Percentiles rank a stretch among this genome's conserved stretches.
Conservation (phyloP, 1,284 basidiomycete genomes). For the Ceratobasidium sp. region DNA sequence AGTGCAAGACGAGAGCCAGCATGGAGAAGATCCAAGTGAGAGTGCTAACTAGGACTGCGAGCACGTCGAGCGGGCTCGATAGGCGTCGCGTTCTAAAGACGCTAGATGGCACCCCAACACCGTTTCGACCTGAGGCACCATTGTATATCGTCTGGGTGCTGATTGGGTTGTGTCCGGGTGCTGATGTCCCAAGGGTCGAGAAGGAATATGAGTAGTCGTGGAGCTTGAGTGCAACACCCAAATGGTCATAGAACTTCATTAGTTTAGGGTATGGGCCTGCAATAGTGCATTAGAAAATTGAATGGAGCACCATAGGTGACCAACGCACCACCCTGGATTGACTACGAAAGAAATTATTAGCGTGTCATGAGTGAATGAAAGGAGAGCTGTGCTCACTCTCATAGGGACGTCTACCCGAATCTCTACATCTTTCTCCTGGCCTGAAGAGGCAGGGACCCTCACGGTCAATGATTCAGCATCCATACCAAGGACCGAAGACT, state of each 20-base stretch:
- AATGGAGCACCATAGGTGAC: background rate
- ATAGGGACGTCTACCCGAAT: slow-evolving; percentile 77
- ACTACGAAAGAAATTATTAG: slow-evolving; percentile 5
- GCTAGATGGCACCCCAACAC: slow-evolving; percentile 63
- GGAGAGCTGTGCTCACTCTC: slow-evolving; percentile 55
- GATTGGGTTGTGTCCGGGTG: slow-evolving; percentile 51
- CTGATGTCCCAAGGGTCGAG: slow-evolving; percentile 59
- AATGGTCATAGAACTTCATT: slow-evolving; percentile 68
- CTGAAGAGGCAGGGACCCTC: slow-evolving; percentile 55
- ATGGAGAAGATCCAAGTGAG: slow-evolving; percentile 49
- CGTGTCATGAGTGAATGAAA: background rate
- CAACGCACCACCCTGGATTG: slow-evolving; percentile 40
- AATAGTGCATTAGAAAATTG: slow-evolving; percentile 3
- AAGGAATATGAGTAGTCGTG: slow-evolving; percentile 77
- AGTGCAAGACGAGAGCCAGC: slow-evolving; percentile 62
- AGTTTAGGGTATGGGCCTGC: slow-evolving; percentile 77
- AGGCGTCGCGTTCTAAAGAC: slow-evolving; percentile 44
- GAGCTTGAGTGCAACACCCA: slow-evolving; percentile 65
- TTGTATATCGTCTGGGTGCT: slow-evolving; percentile 71
- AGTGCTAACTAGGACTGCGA: background rate
- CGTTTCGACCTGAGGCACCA: slow-evolving; percentile 67
- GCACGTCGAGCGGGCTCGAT: background rate
- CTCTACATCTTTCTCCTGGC: slow-evolving; percentile 55
- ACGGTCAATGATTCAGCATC: slow-evolving; percentile 63
- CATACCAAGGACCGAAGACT: slow-evolving; percentile 67